Base-by-base conservation (phyloP, 164 flowering plant genomes). In the Vitis riparia region DNA sequence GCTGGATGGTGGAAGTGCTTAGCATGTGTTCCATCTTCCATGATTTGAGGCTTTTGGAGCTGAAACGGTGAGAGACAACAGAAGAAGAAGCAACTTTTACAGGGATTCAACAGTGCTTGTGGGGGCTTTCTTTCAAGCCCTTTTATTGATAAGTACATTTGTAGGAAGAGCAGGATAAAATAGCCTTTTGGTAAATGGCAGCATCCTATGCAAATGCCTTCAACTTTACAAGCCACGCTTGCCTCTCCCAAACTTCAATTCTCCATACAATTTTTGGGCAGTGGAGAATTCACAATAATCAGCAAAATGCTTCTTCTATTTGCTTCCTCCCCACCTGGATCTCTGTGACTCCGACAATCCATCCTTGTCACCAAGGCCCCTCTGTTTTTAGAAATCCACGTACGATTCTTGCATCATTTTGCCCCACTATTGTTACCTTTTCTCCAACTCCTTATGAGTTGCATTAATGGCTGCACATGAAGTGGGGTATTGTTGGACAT, bases 151-250 rank as follows among this genome's bases (percentile, higher is more conserved):
- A 53, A 13, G 7, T 53, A 53, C 15, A 53, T 7, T 2, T 14
- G 15, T 13, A 13, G 5, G 6, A n/a, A n/a, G 30, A 59, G 62
- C 37, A 27, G 15, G 62, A 59, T 27, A 59, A 59, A 58, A 59
- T 59, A 59, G 62, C 15, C 62, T 59, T 59, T 59, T 59, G 62
- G 15, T 19, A 58, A 58, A 23, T 27, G 3, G 62, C 30, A 27
- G 62, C 44, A 59, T 59, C 62, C 47, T 11, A 59, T 59, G 37
- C 62, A 27, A 1, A 37, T 6, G 7, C 44, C 44, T 27, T 27
- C n/a, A 27, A 27, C 29, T 12, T 11, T 59, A 23, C 3, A 11
- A 59, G 62, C 14, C 62, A 59, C 62, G 62, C 62, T 59, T 59
- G 62, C 62, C 62, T 59, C 13, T 47, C 27, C 30, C 6, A 59